Evolutionary conservation across 768 basidiomycete genomes (phyloP).

Genomic region (Mycena vitilis): DNA sequence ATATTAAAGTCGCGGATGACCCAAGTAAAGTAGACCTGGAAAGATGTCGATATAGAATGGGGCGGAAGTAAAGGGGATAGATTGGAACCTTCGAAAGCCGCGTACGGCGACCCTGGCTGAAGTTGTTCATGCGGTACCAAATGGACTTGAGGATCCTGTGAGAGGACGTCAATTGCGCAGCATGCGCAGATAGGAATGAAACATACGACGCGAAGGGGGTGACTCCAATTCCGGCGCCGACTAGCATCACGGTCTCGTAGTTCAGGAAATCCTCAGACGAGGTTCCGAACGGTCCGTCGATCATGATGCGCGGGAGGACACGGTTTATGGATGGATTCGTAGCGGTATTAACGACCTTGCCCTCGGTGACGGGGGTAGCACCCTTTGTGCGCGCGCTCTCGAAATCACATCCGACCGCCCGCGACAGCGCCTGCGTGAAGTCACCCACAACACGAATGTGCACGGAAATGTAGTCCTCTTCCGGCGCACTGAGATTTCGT

Average conservation of each 20-base stretch:
- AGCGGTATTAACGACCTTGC: conserved; percentile 70
- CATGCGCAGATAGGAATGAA: not conserved
- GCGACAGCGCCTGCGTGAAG: conserved; percentile 86
- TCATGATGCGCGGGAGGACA: conserved; percentile 90
- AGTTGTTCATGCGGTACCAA: conserved; percentile 96
- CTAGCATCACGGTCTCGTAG: conserved; percentile 88
- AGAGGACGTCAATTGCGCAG: conserved; percentile 13
- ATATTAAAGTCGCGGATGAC: conserved; percentile 93
- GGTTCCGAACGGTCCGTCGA: conserved; percentile 95
- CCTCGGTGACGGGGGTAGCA: conserved; percentile 55
- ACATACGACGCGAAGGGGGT: conserved; percentile 95
- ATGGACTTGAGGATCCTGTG: conserved; percentile 86
- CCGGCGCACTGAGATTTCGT: conserved; percentile 73
- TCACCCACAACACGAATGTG: conserved; percentile 95
- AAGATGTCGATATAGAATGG: not conserved
- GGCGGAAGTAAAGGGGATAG: not conserved
- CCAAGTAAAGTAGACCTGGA: conserved; percentile 89
- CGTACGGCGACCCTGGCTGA: conserved; percentile 79
- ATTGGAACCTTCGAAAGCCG: conserved; percentile 79
- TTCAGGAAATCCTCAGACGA: conserved; percentile 93
- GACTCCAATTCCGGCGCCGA: conserved; percentile 96
- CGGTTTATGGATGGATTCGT: conserved; percentile 73
- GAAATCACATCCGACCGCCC: conserved; percentile 87
- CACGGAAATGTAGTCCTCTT: conserved; percentile 94
- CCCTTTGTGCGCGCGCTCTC: conserved; percentile 48